Evolutionary conservation across 2,329 filamentous ascomycete species (phyloP).

Genomic region (Aspergillus intermedius): DNA sequence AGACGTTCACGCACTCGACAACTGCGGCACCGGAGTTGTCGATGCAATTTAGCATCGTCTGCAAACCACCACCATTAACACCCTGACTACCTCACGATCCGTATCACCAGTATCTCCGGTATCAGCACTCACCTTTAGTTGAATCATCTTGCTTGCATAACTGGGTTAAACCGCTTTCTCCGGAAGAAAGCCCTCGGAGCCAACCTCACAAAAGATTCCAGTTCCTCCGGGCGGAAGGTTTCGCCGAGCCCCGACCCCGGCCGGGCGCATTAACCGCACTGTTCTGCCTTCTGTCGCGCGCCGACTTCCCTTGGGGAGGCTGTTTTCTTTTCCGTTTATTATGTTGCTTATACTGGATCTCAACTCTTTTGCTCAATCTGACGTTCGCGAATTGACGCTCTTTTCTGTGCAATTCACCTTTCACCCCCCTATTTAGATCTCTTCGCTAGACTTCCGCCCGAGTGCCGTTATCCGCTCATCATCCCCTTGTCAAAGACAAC

Average conservation of each 20-base stretch:
- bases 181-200: neutral
- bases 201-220: slow-evolving; percentile 13
- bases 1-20: slow-evolving; percentile 89
- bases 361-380: slow-evolving; percentile 5
- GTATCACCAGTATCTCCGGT: neutral
- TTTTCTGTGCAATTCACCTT: neutral
- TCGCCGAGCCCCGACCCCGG: slow-evolving; percentile 20
- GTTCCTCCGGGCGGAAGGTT: slow-evolving; percentile 15
- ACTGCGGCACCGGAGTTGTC: slow-evolving; percentile 98
- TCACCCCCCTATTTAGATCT: too few species aligned
- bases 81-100: too few species aligned
- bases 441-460: neutral
- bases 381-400: neutral
- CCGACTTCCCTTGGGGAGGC: slow-evolving; percentile 8
- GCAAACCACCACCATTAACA: slow-evolving; percentile 7
- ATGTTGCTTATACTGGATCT: neutral
- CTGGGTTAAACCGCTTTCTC: slow-evolving; percentile 7
- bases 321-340: slow-evolving; percentile 1
- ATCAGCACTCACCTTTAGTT: slow-evolving; percentile 60
- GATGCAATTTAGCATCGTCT: slow-evolving; percentile 99
- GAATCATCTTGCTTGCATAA: slow-evolving; percentile 67
- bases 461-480: slow-evolving; percentile 5
- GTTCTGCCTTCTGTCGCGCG: slow-evolving; percentile 1
- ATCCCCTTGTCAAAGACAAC: slow-evolving; percentile 9
- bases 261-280: slow-evolving; percentile 1